Evolutionary conservation across 805 yeast species (phyloP).

Genomic region (Candida lessepsii): DNA sequence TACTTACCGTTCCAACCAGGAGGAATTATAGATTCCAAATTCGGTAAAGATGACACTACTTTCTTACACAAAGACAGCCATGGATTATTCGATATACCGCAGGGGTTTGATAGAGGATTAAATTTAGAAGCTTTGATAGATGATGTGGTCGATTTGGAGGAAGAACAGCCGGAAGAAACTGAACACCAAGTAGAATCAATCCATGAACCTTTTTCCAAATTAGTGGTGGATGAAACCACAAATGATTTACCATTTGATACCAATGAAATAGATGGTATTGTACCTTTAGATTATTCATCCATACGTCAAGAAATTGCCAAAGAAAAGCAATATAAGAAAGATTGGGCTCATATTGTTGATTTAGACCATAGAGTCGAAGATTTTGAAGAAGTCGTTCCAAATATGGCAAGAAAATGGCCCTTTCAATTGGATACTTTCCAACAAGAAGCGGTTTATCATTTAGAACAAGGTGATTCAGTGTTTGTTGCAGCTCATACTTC

Average conservation of each 20-base stretch:
- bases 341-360: conserved; percentile 97
- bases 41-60: conserved; percentile 30
- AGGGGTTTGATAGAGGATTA: conserved; percentile 78
- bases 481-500: conserved; percentile 99
- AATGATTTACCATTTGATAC: conserved; percentile 25
- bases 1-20: conserved; percentile 93
- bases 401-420: conserved; percentile 93
- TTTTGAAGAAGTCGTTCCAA: conserved; percentile 84
- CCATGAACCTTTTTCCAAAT: neutral
- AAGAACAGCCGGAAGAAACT: neutral
- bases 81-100: conserved; percentile 82
- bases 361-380: conserved; percentile 78
- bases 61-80: conserved; percentile 59
- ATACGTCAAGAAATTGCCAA: conserved; percentile 23
- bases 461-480: conserved; percentile 97
- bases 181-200: neutral
- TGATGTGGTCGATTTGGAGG: conserved; percentile 30
- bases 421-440: conserved; percentile 93
- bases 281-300: conserved; percentile 32
- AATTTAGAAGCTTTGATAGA: conserved; percentile 19
- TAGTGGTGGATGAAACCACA: neutral
- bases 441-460: conserved; percentile 92
- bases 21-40: conserved; percentile 45
- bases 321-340: conserved; percentile 41
- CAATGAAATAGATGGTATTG: conserved; percentile 48